Evolutionary conservation across 768 basidiomycete genomes (phyloP).

Genomic region (Podaxis pistillaris): DNA sequence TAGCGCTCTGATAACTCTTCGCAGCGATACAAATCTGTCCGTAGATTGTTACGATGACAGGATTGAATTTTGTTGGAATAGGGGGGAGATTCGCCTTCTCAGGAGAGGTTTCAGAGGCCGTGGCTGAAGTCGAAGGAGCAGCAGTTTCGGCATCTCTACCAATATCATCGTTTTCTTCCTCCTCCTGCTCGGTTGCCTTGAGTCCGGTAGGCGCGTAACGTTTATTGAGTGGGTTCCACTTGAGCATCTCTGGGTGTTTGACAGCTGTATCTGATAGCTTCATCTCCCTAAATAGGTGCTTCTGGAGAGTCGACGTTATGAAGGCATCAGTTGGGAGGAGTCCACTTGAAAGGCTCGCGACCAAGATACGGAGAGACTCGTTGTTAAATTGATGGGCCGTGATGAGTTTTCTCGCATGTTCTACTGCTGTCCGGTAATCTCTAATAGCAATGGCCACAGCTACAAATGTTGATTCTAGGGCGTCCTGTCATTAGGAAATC

Average conservation of each 20-base stretch:
- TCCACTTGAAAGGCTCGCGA: slow-evolving; percentile 73
- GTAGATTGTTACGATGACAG: slow-evolving; percentile 70
- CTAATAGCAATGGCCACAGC: slow-evolving; percentile 70
- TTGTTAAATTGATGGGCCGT: slow-evolving; percentile 82
- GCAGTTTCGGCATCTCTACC: slow-evolving; percentile 25
- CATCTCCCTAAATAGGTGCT: slow-evolving; percentile 81
- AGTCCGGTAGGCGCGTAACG: slow-evolving; percentile 49
- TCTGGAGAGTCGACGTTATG: slow-evolving; percentile 76
- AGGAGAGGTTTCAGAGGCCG: background rate
- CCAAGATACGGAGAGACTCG: slow-evolving; percentile 76
- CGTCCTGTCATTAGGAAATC: background rate
- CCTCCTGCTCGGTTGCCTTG: slow-evolving; percentile 34
- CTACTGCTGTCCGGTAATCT: slow-evolving; percentile 58
- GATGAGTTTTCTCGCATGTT: slow-evolving; percentile 76
- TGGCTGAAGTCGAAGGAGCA: slow-evolving; percentile 13
- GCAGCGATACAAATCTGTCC: slow-evolving; percentile 82
- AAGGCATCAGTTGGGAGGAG: slow-evolving; percentile 71
- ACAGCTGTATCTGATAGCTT: slow-evolving; percentile 65
- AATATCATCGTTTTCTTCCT: slow-evolving; percentile 31
- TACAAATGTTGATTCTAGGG: slow-evolving; percentile 26
- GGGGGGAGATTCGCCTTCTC: slow-evolving; percentile 25
- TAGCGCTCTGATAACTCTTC: slow-evolving; percentile 86
- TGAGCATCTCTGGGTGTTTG: slow-evolving; percentile 56
- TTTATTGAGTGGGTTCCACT: slow-evolving; percentile 59
- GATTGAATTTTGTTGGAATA: slow-evolving; percentile 69